Conservation (phyloP, 2,329 filamentous ascomycete species). For the Apiospora marii region DNA sequence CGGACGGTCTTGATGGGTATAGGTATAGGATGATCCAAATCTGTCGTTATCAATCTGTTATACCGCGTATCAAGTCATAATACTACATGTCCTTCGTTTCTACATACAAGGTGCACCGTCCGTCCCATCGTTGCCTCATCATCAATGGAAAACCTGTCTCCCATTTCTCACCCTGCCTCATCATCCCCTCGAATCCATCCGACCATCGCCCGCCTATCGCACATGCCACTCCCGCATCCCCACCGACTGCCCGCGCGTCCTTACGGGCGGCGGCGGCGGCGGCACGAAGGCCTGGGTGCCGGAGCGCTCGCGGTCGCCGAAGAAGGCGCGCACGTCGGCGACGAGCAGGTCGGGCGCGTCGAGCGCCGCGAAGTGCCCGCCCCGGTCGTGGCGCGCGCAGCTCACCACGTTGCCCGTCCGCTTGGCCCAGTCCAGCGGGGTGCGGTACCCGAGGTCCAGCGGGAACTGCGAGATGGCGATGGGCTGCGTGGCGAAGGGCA, state of each 20-base stretch:
- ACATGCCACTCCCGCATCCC: constrained; percentile 17
- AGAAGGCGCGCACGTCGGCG: constrained; percentile 28
- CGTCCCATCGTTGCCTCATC: too few species aligned
- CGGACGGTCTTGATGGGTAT: too few species aligned
- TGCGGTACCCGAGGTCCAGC: constrained; percentile 33
- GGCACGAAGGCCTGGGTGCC: constrained; percentile 24
- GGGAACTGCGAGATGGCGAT: constrained; percentile 28
- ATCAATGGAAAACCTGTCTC: too few species aligned
- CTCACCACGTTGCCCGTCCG: constrained; percentile 27
- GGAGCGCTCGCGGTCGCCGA: constrained; percentile 28
- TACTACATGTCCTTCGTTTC: background rate
- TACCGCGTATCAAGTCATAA: background rate
- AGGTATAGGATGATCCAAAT: background rate
- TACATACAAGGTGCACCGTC: too few species aligned
- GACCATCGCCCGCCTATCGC: background rate
- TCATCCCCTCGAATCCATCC: background rate
- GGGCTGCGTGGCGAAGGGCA: constrained; percentile 25
- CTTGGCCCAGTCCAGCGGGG: constrained; percentile 27
- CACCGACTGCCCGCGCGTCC: background rate
- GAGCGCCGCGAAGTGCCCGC: constrained; percentile 30
- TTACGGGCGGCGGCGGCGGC: background rate
- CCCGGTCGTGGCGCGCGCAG: constrained; percentile 23
- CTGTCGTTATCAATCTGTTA: constrained; percentile 1
- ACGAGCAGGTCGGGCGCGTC: constrained; percentile 29
- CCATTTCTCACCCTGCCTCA: background rate